Conservation (phyloP, 441 rosid species). For the Bruguiera hainesii region DNA sequence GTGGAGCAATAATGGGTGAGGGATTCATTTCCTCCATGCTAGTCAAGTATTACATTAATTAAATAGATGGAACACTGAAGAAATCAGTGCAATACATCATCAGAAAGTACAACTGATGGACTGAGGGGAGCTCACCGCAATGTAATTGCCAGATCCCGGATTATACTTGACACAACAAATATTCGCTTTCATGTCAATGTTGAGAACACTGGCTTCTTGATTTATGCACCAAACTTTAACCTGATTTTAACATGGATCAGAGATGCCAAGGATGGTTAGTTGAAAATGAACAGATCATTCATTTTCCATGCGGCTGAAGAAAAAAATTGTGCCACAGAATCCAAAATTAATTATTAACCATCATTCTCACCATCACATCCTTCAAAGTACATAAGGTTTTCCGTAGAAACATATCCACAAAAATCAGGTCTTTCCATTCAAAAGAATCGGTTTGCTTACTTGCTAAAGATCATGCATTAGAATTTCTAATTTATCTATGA, state of each 20-base stretch:
- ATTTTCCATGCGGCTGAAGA: conserved; percentile 1
- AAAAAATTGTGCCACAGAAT: background rate
- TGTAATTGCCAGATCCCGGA: conserved; percentile 92
- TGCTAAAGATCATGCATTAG: background rate
- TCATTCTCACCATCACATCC: background rate
- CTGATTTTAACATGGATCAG: conserved; percentile 40
- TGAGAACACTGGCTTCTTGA: conserved; percentile 91
- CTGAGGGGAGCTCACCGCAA: conserved; percentile 63
- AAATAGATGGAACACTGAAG: conserved; percentile 7
- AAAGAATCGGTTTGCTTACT: background rate
- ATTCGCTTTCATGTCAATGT: conserved; percentile 98
- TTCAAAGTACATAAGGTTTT: background rate
- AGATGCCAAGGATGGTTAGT: conserved; percentile 12
- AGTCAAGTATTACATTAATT: background rate
- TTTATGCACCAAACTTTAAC: conserved; percentile 99
- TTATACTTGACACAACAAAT: conserved; percentile 98
- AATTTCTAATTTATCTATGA: background rate
- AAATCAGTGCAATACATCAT: background rate
- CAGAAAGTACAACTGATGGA: background rate
- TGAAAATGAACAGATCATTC: conserved; percentile 5
- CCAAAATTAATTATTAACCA: background rate
- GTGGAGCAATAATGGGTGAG: background rate
- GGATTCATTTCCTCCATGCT: conserved; percentile 4
- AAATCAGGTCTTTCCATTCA: background rate
- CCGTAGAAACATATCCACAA: background rate